Percentiles rank a stretch among this genome's conserved stretches.
Conservation (phyloP, 352 stramenopile genomes). For the Phytophthora gonapodyides region DNA sequence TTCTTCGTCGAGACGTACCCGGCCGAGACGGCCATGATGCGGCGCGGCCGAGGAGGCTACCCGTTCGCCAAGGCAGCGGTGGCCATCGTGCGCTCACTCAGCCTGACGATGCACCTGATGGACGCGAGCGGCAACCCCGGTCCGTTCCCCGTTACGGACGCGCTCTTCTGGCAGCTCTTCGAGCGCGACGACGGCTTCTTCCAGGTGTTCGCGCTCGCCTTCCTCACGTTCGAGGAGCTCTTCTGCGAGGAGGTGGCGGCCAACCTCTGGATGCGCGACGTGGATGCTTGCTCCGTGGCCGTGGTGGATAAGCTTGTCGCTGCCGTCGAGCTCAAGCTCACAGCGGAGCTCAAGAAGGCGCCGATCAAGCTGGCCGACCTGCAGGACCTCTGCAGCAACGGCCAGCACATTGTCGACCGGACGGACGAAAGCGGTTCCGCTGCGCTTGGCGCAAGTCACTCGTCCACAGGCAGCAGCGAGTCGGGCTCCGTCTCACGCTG, state of each 20-base stretch:
- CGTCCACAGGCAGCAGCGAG: constrained; percentile 4
- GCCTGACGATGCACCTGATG: constrained; percentile 55
- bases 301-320: constrained; percentile 55
- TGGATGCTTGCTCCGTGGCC: constrained; percentile 35
- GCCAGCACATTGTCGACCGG: constrained; percentile 34
- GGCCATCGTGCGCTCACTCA: constrained; percentile 51
- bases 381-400: constrained; percentile 51
- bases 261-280: constrained; percentile 40
- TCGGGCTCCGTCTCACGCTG: constrained; percentile 27
- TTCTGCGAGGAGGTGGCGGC: constrained; percentile 60
- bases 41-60: constrained; percentile 55
- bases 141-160: constrained; percentile 52
- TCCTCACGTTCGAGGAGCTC: constrained; percentile 70
- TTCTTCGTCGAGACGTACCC: constrained; percentile 68
- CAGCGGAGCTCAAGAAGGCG: constrained; percentile 44
- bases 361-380: constrained; percentile 50
- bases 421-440: constrained; percentile 1
- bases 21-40: constrained; percentile 70
- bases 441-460: constrained; percentile 4
- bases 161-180: constrained; percentile 72
- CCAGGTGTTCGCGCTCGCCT: constrained; percentile 58
- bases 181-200: constrained; percentile 57
- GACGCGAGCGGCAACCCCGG: constrained; percentile 42
- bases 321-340: constrained; percentile 44
- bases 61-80: constrained; percentile 67